Base-by-base conservation (phyloP, 257 asterid genomes). In the Handroanthus guayacan region DNA sequence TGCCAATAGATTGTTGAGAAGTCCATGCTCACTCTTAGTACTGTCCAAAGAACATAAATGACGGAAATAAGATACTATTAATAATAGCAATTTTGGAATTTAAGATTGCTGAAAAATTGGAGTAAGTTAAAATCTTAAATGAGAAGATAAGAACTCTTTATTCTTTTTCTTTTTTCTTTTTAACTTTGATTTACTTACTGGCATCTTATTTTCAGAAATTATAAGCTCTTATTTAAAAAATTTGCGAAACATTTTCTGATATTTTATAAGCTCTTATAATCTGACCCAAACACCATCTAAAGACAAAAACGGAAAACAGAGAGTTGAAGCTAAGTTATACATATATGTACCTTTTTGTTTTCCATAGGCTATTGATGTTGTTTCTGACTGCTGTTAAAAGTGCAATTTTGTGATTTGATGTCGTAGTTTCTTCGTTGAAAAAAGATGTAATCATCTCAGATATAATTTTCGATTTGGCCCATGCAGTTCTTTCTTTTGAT, bases 401-500 rank as follows among this genome's bases (percentile, higher is more conserved):
- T 0, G 36, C 62, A 62, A 4, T 9, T 39, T 62, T 73, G 37
- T 76, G 71, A 50, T 62, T 70, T 1, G 0, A 14, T 0, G 81
- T 41, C 0, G 70, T 54, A 6, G 65, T 44, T 69, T 61, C 58
- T 0, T 76, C 44, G 2, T 51, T 54, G n/a, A 74, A 50, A 51
- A 75, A 83, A 34, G 82, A 74, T 62, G 44, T 57, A 41, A 87
- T 60, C 72, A 72, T 62, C 72, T 31, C 63, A 12, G 76, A 68
- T 45, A 85, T 79, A 45, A 82, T 80, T 31, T 80, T 77, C 1
- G 86, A 71, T 68, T 83, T 83, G 1, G 84, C 80, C 89, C 92
- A 85, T 4, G 85, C 80, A 0, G 67, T 44, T 67, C 92, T 75
- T 84, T 81, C 92, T 31, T 18, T 71, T 5, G 86, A 61, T 36